Percentiles rank a stretch among this genome's conserved stretches.
These are phyloP conservation scores for Sporisorium iseilematis-ciliati DNA, from an alignment of 1,284 basidiomycete species.

Conservation along the genomic window DNA sequence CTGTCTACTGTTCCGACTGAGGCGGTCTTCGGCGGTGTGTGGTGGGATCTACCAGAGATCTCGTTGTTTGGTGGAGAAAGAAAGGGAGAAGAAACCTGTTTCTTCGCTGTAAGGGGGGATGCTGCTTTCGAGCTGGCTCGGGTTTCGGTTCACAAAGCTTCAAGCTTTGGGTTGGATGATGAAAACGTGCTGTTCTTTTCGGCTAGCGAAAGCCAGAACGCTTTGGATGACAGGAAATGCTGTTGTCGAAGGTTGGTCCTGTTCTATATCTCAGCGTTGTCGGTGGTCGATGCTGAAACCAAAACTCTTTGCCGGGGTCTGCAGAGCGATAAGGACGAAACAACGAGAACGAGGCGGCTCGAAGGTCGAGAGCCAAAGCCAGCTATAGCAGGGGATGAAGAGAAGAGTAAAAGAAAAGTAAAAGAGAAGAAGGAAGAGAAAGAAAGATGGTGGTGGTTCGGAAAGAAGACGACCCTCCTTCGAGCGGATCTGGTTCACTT, in stretches of 20 bases:
- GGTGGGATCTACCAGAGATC: slow-evolving; percentile 9
- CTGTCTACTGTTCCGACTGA: too few relatives aligned
- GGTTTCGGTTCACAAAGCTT: background rate
- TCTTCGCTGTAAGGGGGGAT: background rate
- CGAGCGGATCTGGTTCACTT: background rate
- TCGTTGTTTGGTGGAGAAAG: background rate
- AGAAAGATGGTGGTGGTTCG: slow-evolving; percentile 36
- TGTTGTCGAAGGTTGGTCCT: background rate
- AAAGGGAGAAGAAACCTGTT: slow-evolving; percentile 1
- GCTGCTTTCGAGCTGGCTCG: slow-evolving; percentile 1
- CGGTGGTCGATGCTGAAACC: background rate
- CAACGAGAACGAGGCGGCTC: background rate
- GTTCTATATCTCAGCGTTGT: background rate
- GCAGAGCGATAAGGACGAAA: background rate
- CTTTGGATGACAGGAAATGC: background rate
- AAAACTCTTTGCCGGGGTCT: background rate
- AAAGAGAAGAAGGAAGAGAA: slow-evolving; percentile 1
- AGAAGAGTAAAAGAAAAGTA: slow-evolving; percentile 10
- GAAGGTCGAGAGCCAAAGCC: slow-evolving; percentile 16
- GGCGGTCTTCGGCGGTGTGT: too few relatives aligned
- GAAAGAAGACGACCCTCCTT: slow-evolving; percentile 17
- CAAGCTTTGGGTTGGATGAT: background rate
- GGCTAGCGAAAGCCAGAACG: slow-evolving; percentile 2
- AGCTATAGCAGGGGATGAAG: slow-evolving; percentile 12
- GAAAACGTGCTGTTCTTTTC: background rate